Base-by-base conservation (phyloP, 140 eudicot genomes). In the Cichorium intybus region DNA sequence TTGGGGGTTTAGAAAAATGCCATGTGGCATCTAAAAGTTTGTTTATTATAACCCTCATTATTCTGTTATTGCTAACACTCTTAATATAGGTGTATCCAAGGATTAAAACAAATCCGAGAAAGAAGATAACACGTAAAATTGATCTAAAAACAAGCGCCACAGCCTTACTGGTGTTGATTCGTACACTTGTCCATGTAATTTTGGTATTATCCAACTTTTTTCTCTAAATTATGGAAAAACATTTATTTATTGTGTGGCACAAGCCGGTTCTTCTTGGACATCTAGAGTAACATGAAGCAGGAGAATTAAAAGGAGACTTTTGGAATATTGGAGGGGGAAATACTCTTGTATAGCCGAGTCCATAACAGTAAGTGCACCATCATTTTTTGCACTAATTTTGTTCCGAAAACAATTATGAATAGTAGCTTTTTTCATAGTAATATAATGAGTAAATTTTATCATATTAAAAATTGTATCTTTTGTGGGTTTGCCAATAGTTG, bases 301-400 rank as follows among this genome's bases (percentile, higher is more conserved):
- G 34, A 75, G 99, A 77, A 79, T 93, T 31, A 88, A 24, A 78
- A 82, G 57, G 64, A 88, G 82, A 48, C 97, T 97, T 17, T 78
- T 93, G 79, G 88, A 86, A 60, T 86, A 68, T 51, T 93, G 99
- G 99, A 93, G 74, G 99, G 99, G 24, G 99, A 93, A 79, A 82
- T 90, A 29, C 74, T 81, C 49, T 75, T 93, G 63, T 85, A 81
- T 72, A 95, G 84, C 4, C 86, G 97, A n/a, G 79, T 93, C n/a
- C 81, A 85, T 39, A 68, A 80, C 53, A 84, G 97, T 89, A 76
- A 83, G 93, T 79, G 22, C 70, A 11, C 14, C 4, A 0, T 27
- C 5, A 27, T 34, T 34, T 34, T 6, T 34, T 3, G n/a, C n/a
- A n/a, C n/a, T n/a, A n/a, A n/a, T n/a, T n/a, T n/a, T n/a, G n/a